Base-by-base conservation (phyloP, 805 yeast species). In the Candida maris region DNA sequence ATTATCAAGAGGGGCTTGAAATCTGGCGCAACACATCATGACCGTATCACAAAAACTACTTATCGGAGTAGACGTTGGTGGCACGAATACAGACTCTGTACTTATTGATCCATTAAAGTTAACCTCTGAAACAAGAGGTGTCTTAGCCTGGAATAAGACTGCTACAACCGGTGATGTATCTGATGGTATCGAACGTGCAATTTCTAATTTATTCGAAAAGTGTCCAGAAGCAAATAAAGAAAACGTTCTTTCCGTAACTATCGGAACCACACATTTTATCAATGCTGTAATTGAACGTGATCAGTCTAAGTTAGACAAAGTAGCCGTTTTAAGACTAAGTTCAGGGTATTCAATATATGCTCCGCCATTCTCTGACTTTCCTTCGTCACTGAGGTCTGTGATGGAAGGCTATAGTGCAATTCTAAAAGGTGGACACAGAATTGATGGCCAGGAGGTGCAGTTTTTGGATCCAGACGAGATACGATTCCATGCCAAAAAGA, bases 211-310 rank as follows among this genome's bases (percentile, higher is more conserved):
- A 25, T 61, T 68, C 33, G 45, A 46, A 6, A 46, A 48, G 12
- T 41, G 46, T 6, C 41, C 48, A 1, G 38, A 28, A 10, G 46
- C 52, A 14, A 15, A 38, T 3, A 39, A 40, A 13, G 48, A 54
- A 13, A 48, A 57, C 7, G 57, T 70, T 9, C 46, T 53, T 2
- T 53, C 71, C 1, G 69, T 70, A 10, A 68, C 73, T 1, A 68
- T 70, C 44, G 75, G 76, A n/a, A 70, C 75, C 3, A 70, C 75
- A 1, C 75, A 70, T 41, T 70, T 70, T 52, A 68, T 70, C 46
- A 70, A 70, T 49, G 72, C 74, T 8, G 70, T 70, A 14, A 58
- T 70, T 19, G 75, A 70, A 44, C 64, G 62, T 37, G 74, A 70
- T 45, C 41, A 45, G 19, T 62, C 65, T 8, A 51, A 69, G 32